Conservation (phyloP, 2,329 filamentous ascomycete genomes). For the Didymella glomerata region DNA sequence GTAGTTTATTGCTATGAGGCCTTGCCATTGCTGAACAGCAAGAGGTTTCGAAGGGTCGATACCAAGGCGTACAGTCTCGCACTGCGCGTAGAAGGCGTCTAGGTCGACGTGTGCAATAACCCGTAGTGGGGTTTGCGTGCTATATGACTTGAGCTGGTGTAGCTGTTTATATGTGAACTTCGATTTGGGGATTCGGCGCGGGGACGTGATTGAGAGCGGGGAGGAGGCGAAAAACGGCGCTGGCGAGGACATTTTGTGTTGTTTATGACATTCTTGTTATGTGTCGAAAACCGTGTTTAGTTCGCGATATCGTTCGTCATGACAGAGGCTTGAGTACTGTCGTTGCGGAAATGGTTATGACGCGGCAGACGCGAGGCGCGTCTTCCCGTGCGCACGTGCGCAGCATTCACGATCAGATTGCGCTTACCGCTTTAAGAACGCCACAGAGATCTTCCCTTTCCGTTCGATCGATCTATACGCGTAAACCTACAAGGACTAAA, state of each 20-base stretch:
- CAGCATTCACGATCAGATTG: slow-evolving; percentile 39
- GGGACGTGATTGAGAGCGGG: slow-evolving; percentile 51
- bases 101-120: slow-evolving; percentile 93
- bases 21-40: slow-evolving; percentile 95
- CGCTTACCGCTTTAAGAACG: slow-evolving; percentile 7
- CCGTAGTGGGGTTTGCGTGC: slow-evolving; percentile 77
- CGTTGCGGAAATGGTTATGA: slow-evolving; percentile 9
- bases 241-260: slow-evolving; percentile 57
- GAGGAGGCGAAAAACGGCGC: slow-evolving; percentile 59
- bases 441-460: neutral
- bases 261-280: slow-evolving; percentile 25
- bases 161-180: slow-evolving; percentile 87
- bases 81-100: slow-evolving; percentile 95
- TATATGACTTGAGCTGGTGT: slow-evolving; percentile 74
- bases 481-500: too few relatives aligned
- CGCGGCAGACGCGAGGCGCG: slow-evolving; percentile 32
- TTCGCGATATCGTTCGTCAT: neutral
- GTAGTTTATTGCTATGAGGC: slow-evolving; percentile 96
- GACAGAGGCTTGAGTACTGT: too few relatives aligned
- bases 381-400: slow-evolving; percentile 47
- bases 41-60: slow-evolving; percentile 79
- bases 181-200: slow-evolving; percentile 61
- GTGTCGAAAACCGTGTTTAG: too few relatives aligned
- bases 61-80: slow-evolving; percentile 87
- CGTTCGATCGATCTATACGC: too few relatives aligned